Conservation (phyloP, 192 early-diverging fungal species). For the Diversispora epigaea region DNA sequence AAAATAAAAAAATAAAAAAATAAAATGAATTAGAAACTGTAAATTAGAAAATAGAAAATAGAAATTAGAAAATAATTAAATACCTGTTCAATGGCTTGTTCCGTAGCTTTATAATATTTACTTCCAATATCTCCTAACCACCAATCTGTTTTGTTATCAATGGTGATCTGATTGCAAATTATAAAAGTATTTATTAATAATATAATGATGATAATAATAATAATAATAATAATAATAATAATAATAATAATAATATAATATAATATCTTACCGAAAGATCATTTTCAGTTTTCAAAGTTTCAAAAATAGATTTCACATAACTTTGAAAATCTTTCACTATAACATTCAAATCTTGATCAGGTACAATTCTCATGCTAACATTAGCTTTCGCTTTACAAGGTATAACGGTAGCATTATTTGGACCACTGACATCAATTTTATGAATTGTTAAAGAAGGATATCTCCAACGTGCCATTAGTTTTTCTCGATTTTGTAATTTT, state of each 20-base stretch:
- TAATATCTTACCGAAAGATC: slow-evolving; percentile 41
- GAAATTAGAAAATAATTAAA: background rate
- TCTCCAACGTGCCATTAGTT: slow-evolving; percentile 74
- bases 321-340: slow-evolving; percentile 59
- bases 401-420: slow-evolving; percentile 70
- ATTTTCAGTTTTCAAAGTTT: slow-evolving; percentile 48
- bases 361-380: slow-evolving; percentile 75
- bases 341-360: slow-evolving; percentile 66
- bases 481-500: slow-evolving; percentile 15
- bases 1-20: background rate
- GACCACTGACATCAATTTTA: slow-evolving; percentile 71
- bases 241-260: slow-evolving; percentile 22
- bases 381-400: slow-evolving; percentile 64
- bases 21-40: background rate
- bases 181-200: slow-evolving; percentile 22
- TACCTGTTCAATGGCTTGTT: slow-evolving; percentile 56
- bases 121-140: slow-evolving; percentile 72
- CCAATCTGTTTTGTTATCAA: slow-evolving; percentile 67
- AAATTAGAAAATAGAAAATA: background rate
- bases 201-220: background rate
- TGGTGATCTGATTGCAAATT: slow-evolving; percentile 51
- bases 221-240: background rate
- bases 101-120: slow-evolving; percentile 68
- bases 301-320: slow-evolving; percentile 55
- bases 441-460: slow-evolving; percentile 73